Conservation (phyloP, 176 grass and related monocot genomes). For the Aechmea fasciata region DNA sequence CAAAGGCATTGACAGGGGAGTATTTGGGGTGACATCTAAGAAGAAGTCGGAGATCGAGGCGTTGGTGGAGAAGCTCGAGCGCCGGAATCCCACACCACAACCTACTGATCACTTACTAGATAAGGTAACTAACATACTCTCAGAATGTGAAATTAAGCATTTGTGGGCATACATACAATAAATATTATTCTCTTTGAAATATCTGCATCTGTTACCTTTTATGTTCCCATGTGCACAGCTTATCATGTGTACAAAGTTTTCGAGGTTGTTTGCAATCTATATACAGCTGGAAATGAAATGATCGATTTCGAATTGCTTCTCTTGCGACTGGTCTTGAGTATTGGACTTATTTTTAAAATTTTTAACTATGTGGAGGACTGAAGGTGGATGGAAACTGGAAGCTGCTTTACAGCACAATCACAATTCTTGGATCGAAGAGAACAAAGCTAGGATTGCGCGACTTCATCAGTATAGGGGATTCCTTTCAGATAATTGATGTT, state of each 20-base stretch:
- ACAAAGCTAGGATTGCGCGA: constrained; percentile 63
- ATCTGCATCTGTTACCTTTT: too few species aligned
- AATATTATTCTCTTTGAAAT: too few species aligned
- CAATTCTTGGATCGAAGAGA: constrained; percentile 65
- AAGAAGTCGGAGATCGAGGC: constrained; percentile 63
- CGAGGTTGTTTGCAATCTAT: too few species aligned
- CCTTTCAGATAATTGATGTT: constrained; percentile 76
- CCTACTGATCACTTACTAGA: constrained; percentile 47
- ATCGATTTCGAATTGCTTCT: background rate
- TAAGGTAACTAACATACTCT: constrained; percentile 39
- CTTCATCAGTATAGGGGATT: constrained; percentile 76
- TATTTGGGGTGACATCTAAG: constrained; percentile 66
- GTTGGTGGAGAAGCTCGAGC: constrained; percentile 66
- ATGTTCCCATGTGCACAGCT: too few species aligned
- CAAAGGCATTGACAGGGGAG: constrained; percentile 50
- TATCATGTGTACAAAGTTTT: too few species aligned
- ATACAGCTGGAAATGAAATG: too few species aligned
- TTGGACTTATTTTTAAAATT: background rate
- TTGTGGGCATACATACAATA: too few species aligned
- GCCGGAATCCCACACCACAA: constrained; percentile 62
- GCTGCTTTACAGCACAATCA: constrained; percentile 85
- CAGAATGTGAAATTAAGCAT: background rate
- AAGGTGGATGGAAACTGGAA: constrained; percentile 87
- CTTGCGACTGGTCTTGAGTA: background rate
- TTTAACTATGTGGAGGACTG: constrained; percentile 8